A percentile compares a stretch with the other conserved stretches of the same genome.
phyloP scores from a whole-genome alignment of 148 eudicot genomes.

The Arbutus unedo region DNA sequence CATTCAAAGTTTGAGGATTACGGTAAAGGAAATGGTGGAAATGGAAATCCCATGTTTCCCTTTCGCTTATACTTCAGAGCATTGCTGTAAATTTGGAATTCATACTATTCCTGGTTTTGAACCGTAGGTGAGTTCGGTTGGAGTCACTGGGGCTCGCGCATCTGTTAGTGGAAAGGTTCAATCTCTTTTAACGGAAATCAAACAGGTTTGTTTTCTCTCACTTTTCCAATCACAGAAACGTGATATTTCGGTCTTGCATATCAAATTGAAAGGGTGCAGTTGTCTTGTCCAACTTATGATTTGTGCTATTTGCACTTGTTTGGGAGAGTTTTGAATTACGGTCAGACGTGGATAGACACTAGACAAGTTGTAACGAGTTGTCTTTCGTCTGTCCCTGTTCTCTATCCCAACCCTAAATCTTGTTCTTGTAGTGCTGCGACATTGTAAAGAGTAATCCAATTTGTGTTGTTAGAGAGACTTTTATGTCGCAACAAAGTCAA shows the following conservation, averaged over 20 bases:
- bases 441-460: background rate
- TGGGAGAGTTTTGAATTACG: background rate
- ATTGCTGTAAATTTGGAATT: background rate
- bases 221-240: background rate
- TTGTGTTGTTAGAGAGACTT: background rate
- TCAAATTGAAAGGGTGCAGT: background rate
- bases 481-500: background rate
- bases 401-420: background rate
- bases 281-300: background rate
- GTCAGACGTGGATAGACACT: background rate
- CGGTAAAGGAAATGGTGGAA: background rate
- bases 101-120: background rate
- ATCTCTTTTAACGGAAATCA: constrained; percentile 62
- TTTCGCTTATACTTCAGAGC: background rate
- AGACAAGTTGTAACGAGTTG: background rate
- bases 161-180: constrained; percentile 66
- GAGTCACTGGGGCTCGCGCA: constrained; percentile 90
- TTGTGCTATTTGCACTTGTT: constrained; percentile 2
- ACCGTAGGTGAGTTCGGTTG: constrained; percentile 75
- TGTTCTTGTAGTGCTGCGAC: background rate
- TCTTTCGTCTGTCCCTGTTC: background rate
- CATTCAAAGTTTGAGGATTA: background rate
- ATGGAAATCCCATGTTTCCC: background rate
- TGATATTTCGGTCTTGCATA: background rate
- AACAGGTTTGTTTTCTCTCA: constrained; percentile 55